Conservation (phyloP, 2,329 filamentous ascomycete genomes). For the Cercospora brassicicola region DNA sequence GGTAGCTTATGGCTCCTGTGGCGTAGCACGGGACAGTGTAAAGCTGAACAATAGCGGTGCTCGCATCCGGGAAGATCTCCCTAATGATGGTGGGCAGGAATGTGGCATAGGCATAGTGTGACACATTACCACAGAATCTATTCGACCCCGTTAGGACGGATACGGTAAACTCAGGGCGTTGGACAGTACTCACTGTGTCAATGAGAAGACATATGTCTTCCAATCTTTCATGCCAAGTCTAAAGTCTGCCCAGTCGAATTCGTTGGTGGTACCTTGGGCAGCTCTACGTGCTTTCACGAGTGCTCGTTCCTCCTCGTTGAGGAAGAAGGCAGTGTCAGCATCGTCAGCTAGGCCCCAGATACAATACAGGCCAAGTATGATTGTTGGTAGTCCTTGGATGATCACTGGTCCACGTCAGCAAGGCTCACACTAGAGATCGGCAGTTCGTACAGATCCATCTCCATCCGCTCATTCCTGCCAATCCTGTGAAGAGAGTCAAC, state of each 20-base stretch:
- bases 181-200: neutral
- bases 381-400: neutral
- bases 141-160: neutral
- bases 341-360: neutral
- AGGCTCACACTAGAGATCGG: neutral
- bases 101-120: conserved; percentile 69
- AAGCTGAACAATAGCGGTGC: conserved; percentile 66
- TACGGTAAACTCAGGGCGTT: neutral
- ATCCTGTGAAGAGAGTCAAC: neutral
- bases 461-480: neutral
- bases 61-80: conserved; percentile 62
- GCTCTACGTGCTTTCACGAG: neutral
- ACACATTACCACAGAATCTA: neutral
- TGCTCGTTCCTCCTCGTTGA: neutral
- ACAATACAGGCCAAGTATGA: neutral
- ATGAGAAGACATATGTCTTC: neutral
- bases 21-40: conserved; percentile 77
- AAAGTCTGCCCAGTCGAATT: neutral
- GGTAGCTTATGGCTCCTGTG: conserved; percentile 68
- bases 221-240: neutral
- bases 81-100: conserved; percentile 78
- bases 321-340: neutral
- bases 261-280: neutral
- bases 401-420: neutral
- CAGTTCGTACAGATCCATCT: neutral